These are phyloP conservation scores for Elsinoe fawcettii DNA, from an alignment of 2,329 filamentous ascomycete genomes.

Conservation along the genomic window DNA sequence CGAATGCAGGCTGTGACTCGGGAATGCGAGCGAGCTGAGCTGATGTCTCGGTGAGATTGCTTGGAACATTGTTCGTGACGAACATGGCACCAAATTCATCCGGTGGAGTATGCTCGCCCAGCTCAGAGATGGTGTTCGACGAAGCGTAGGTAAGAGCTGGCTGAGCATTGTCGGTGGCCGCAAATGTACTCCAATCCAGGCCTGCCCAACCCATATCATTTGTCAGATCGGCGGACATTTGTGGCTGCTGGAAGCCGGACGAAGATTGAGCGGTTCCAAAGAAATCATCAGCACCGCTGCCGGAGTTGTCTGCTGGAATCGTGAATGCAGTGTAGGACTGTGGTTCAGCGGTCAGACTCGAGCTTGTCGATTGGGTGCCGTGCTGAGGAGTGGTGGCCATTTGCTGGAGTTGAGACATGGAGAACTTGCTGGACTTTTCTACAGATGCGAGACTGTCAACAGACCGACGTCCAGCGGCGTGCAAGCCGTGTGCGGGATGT, in stretches of 20 bases:
- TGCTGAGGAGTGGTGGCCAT: background rate
- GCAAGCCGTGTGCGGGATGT: conserved; percentile 42
- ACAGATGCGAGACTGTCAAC: conserved; percentile 43
- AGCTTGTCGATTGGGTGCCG: background rate
- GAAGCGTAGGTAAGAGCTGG: conserved; percentile 33
- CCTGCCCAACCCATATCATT: conserved; percentile 17
- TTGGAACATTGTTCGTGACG: background rate
- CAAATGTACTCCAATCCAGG: conserved; percentile 16
- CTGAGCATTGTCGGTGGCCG: conserved; percentile 21
- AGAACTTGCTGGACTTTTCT: conserved; percentile 14
- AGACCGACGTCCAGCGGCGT: conserved; percentile 41
- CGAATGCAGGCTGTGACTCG: background rate
- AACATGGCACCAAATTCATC: conserved; percentile 27
- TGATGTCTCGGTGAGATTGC: background rate
- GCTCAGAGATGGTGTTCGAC: conserved; percentile 32
- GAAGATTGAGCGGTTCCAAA: background rate
- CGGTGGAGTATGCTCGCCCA: conserved; percentile 30
- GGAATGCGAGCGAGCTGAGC: background rate
- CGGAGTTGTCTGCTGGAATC: conserved; percentile 5
- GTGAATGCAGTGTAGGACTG: conserved; percentile 9
- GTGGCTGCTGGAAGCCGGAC: background rate
- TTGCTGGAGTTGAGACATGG: conserved; percentile 7
- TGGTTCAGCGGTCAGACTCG: background rate
- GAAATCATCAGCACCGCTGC: background rate
- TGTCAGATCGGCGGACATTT: conserved; percentile 15